Percentiles rank a stretch among this genome's conserved stretches.
Evolutionary conservation across 805 yeast genomes (phyloP).

Genomic region (Teunomyces panamensis): DNA sequence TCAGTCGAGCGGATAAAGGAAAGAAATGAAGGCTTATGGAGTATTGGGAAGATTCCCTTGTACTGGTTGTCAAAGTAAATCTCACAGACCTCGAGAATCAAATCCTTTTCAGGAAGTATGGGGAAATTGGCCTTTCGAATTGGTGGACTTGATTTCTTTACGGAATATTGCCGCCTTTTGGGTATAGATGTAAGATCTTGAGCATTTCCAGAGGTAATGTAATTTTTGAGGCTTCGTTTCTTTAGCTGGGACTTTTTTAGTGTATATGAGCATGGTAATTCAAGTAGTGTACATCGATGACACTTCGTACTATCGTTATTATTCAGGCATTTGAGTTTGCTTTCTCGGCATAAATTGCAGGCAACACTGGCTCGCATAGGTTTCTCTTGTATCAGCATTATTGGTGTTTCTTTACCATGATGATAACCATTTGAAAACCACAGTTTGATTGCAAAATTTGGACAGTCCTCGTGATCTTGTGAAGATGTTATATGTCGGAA

Average conservation of each 20-base stretch:
- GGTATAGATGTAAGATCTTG: not conserved
- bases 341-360: slow-evolving; percentile 12
- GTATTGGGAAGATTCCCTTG: slow-evolving; percentile 23
- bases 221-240: slow-evolving; percentile 9
- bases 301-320: slow-evolving; percentile 10
- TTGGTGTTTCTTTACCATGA: not conserved
- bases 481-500: not conserved
- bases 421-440: not conserved
- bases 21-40: slow-evolving; percentile 21
- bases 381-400: slow-evolving; percentile 1
- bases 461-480: not conserved
- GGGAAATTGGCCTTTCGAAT: not conserved
- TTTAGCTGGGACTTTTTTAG: slow-evolving; percentile 19
- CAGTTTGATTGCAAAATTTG: slow-evolving; percentile 2
- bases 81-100: slow-evolving; percentile 18
- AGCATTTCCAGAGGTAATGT: not conserved
- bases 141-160: not conserved
- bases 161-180: not conserved
- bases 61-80: slow-evolving; percentile 25
- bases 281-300: slow-evolving; percentile 16
- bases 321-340: slow-evolving; percentile 13
- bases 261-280: slow-evolving; percentile 18
- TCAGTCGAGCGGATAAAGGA: slow-evolving; percentile 16
- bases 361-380: slow-evolving; percentile 11
- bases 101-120: slow-evolving; percentile 13